Base-by-base conservation (phyloP, 2,329 filamentous ascomycete species). In the Diaporthe aspalathi region DNA sequence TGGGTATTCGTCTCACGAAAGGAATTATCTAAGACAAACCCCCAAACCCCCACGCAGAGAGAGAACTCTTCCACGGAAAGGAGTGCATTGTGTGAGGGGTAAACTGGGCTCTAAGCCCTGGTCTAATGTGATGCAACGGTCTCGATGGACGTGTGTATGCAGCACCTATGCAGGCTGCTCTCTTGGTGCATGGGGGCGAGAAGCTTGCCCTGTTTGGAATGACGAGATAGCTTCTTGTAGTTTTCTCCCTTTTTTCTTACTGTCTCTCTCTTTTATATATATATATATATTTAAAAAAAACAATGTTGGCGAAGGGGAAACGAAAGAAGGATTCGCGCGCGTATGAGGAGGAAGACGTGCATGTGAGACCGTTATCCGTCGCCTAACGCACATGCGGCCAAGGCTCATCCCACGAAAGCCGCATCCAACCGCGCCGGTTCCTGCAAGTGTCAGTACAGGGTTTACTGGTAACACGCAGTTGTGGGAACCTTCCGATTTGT, bases 31-130 rank as follows among this genome's bases (percentile, higher is more conserved):
- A 65, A 65, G 45, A 65, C 60, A 50, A 65, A 65, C 60, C 60
- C 60, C 60, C 60, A 50, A 35, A 16, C 56, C 56, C 56, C 56
- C 56, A 60, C 56, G 56, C 5, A 11, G 56, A 29, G 45, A 50
- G 29, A 38, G 45, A 50, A 35, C 45, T 12, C 16, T 12, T 12
- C n/a, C 29, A 65, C n/a, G 38, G 60, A 38, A 65, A 65, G 50
- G 29, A 50, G 45, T 65, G 60, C 60, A 65, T 65, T 65, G 5
- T 63, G 60, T 65, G 60, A 65, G 60, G 60, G 60, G 60, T 65
- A 50, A 50, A 35, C 35, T 50, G 45, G 60, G 60, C 60, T 65
- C 43, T 65, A 50, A 65, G 38, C 45, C 60, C 43, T 14, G 3
- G 60, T 50, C 60, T 65, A 50, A 65, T 65, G 45, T 50, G 47